Evolutionary conservation across 768 basidiomycete genomes (phyloP).

Genomic region (Rhodotorula graminis): DNA sequence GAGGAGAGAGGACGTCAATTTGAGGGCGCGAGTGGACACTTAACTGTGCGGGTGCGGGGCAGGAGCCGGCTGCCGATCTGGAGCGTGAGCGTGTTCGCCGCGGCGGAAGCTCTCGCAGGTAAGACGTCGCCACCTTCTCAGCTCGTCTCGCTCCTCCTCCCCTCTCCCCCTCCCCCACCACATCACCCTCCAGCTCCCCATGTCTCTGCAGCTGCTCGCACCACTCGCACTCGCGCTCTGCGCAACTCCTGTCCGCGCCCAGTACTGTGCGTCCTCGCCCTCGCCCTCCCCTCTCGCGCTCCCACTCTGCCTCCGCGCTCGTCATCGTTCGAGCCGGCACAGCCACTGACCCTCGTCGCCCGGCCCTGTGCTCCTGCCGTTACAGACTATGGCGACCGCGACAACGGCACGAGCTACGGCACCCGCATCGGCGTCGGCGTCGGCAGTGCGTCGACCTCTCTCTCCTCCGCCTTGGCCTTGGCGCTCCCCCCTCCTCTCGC

Average conservation of each 20-base stretch:
- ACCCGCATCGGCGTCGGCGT: slow-evolving; percentile 26
- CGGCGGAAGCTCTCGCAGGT: no score
- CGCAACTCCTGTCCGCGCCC: slow-evolving; percentile 5
- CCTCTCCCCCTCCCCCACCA: neutral
- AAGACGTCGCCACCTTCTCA: no score
- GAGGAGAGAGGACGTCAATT: no score
- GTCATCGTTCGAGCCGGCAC: neutral
- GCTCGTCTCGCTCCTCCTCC: neutral
- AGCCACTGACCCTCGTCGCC: no score
- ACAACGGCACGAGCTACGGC: slow-evolving; percentile 10
- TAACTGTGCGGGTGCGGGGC: no score
- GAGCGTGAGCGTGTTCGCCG: no score
- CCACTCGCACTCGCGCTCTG: slow-evolving; percentile 8
- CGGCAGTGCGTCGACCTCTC: slow-evolving; percentile 8
- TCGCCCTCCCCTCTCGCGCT: neutral
- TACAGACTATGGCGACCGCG: slow-evolving; percentile 25
- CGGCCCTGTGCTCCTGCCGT: no score
- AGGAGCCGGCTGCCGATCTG: no score
- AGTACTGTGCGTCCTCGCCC: slow-evolving; percentile 2
- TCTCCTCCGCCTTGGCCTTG: neutral
- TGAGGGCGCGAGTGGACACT: no score
- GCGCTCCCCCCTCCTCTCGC: neutral
- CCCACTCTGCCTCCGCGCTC: neutral
- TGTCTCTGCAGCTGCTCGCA: neutral
- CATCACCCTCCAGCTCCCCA: neutral